These are phyloP conservation scores for Aschersonia sp. DNA, from an alignment of 2,329 filamentous ascomycete species.

Conservation along the genomic window DNA sequence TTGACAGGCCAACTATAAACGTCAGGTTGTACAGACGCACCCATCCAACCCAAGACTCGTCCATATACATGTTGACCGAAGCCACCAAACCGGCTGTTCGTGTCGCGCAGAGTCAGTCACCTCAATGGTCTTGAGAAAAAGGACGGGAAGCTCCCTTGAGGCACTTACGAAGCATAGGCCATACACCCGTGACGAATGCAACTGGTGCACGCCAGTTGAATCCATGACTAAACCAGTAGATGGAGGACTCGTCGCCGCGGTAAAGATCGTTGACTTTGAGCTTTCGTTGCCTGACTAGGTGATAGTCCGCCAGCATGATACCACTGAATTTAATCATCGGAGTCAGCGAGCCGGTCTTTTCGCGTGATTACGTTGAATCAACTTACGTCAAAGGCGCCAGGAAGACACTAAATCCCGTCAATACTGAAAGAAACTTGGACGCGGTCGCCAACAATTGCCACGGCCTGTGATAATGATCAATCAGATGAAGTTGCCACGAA, in stretches of 20 bases:
- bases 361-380: neutral
- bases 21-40: constrained; percentile 25
- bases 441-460: constrained; percentile 15
- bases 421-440: constrained; percentile 11
- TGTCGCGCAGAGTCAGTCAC: neutral
- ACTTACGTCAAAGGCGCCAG: constrained; percentile 9
- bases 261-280: constrained; percentile 24
- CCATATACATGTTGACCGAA: constrained; percentile 8
- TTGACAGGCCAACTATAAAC: constrained; percentile 21
- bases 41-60: constrained; percentile 13
- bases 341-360: neutral
- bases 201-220: constrained; percentile 20
- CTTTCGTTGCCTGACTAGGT: constrained; percentile 16
- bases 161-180: constrained; percentile 10
- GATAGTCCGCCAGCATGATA: constrained; percentile 16
- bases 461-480: constrained; percentile 5
- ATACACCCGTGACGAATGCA: constrained; percentile 16
- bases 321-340: constrained; percentile 4
- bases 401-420: constrained; percentile 12
- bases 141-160: neutral
- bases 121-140: neutral
- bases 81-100: constrained; percentile 10
- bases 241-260: constrained; percentile 13
- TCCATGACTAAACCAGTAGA: constrained; percentile 22
- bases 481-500: neutral